phyloP scores from a whole-genome alignment of 2,329 filamentous ascomycete genomes.

The Lomentospora prolificans region DNA sequence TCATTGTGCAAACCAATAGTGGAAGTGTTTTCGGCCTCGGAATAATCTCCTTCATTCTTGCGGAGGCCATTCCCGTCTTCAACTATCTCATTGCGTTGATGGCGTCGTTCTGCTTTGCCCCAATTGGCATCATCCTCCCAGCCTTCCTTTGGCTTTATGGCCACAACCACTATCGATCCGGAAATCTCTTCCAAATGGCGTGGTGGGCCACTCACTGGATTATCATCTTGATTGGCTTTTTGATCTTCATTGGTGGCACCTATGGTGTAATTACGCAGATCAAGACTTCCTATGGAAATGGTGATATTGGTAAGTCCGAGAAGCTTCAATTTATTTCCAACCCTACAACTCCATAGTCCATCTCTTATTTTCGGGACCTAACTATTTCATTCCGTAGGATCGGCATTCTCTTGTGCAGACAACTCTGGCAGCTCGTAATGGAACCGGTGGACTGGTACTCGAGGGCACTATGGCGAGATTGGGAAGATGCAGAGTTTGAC shows the following conservation, averaged over 20 bases:
- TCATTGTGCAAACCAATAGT: too few species aligned
- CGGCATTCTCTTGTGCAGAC: slow-evolving; percentile 38
- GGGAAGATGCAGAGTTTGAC: too few species aligned
- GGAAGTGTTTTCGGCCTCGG: too few species aligned
- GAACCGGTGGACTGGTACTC: too few species aligned
- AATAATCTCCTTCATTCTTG: slow-evolving; percentile 22
- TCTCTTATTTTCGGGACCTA: too few species aligned
- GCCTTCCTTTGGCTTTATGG: slow-evolving; percentile 27
- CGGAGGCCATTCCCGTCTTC: slow-evolving; percentile 24
- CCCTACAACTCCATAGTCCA: too few species aligned
- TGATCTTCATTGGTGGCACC: slow-evolving; percentile 29
- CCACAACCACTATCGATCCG: slow-evolving; percentile 20
- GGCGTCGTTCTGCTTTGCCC: slow-evolving; percentile 25
- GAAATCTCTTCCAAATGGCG: slow-evolving; percentile 16
- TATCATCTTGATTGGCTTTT: slow-evolving; percentile 24
- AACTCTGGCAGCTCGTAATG: too few species aligned
- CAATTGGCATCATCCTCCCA: slow-evolving; percentile 23
- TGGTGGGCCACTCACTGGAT: slow-evolving; percentile 23
- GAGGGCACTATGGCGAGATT: too few species aligned
- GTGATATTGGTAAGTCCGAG: slow-evolving; percentile 34
- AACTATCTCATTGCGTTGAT: slow-evolving; percentile 21
- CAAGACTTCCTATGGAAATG: slow-evolving; percentile 38
- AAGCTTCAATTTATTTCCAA: too few species aligned
- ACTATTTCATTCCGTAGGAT: too few species aligned
- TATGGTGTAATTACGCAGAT: slow-evolving; percentile 39